Conservation (phyloP, 2,329 filamentous ascomycete species). For the Fusarium acutatum region DNA sequence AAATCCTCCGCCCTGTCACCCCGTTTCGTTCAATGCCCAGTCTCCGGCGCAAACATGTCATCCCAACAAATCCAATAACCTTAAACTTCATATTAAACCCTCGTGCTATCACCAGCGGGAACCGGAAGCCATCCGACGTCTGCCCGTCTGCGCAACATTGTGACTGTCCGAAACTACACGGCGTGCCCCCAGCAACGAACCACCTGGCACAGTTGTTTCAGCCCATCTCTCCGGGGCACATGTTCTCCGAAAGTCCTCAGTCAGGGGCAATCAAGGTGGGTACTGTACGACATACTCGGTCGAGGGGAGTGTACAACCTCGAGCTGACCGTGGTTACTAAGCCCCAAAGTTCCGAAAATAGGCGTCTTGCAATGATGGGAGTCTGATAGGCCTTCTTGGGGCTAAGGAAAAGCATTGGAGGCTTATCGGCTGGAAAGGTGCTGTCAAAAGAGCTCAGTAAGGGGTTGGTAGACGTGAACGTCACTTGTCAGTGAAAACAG, state of each 20-base stretch:
- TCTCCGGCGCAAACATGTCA: not conserved
- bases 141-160: slow-evolving; percentile 55
- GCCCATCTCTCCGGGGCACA: slow-evolving; percentile 27
- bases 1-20: not conserved
- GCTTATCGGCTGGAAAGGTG: not conserved
- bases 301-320: slow-evolving; percentile 42
- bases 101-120: slow-evolving; percentile 48
- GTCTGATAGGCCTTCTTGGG: not conserved
- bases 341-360: slow-evolving; percentile 30
- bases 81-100: slow-evolving; percentile 41
- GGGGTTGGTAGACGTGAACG: no score
- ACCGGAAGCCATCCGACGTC: slow-evolving; percentile 58
- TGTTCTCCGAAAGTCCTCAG: slow-evolving; percentile 48
- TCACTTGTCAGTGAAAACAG: not conserved
- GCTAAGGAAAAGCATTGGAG: not conserved
- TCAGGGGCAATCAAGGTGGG: slow-evolving; percentile 43
- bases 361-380: not conserved
- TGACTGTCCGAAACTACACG: slow-evolving; percentile 56
- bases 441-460: not conserved
- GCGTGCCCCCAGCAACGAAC: slow-evolving; percentile 54
- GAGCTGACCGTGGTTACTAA: slow-evolving; percentile 36
- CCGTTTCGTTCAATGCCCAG: not conserved
- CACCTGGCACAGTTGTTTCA: slow-evolving; percentile 26
- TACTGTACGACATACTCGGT: slow-evolving; percentile 46
- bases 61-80: not conserved